phyloP scores from a whole-genome alignment of 306 rosid genomes.

The Castanea sativa region DNA sequence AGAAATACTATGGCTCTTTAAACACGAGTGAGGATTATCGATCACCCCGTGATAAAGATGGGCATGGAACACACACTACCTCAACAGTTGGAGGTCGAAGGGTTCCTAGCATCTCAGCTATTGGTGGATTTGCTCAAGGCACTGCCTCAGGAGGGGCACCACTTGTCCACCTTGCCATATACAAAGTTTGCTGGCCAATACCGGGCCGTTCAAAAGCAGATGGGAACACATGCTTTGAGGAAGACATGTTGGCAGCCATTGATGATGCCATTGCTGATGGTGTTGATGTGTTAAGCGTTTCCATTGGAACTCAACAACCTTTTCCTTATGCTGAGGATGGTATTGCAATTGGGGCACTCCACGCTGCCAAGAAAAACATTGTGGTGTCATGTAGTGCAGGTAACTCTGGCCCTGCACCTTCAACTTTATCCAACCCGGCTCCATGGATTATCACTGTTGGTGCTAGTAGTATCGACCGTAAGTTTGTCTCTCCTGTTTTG shows the following conservation, averaged over 20 bases:
- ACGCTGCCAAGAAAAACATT: constrained; percentile 64
- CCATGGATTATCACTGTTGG: constrained; percentile 93
- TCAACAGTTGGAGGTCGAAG: constrained; percentile 76
- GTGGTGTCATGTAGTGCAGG: constrained; percentile 91
- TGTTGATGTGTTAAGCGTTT: constrained; percentile 67
- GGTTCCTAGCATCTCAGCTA: constrained; percentile 41
- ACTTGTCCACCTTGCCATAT: constrained; percentile 64
- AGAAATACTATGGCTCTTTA: constrained; percentile 42
- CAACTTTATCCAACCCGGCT: constrained; percentile 58
- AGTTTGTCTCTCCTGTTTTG: constrained; percentile 53
- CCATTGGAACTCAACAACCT: constrained; percentile 51
- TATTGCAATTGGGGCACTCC: constrained; percentile 61
- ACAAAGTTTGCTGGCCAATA: constrained; percentile 93
- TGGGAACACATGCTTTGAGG: constrained; percentile 68
- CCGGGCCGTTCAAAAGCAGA: constrained; percentile 49
- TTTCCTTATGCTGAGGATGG: constrained; percentile 48
- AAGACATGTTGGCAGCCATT: constrained; percentile 78
- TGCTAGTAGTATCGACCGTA: constrained; percentile 75
- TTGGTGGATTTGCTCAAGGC: constrained; percentile 74
- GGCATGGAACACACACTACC: constrained; percentile 89
- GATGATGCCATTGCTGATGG: constrained; percentile 92
- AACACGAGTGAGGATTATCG: constrained; percentile 56
- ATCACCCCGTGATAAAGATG: constrained; percentile 84
- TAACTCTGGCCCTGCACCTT: constrained; percentile 64
- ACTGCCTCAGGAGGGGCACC: constrained; percentile 84